phyloP scores from a whole-genome alignment of 176 grass and related monocot species.

The Zoysia pacifica region DNA sequence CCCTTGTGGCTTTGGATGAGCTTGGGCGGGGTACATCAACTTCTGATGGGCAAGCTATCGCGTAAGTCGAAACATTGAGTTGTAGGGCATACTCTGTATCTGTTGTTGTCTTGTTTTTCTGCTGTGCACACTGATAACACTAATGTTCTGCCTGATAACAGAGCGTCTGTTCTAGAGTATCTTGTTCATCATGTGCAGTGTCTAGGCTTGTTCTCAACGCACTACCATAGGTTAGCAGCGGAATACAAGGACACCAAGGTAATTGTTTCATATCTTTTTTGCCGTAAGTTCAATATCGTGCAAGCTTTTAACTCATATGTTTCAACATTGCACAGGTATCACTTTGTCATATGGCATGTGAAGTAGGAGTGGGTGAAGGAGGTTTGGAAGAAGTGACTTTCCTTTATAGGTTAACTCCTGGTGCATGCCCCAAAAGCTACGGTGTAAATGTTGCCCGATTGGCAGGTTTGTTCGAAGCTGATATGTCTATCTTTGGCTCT shows the following conservation, averaged over 20 bases:
- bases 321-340: conserved; percentile 59
- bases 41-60: conserved; percentile 99
- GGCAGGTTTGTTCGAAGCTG: conserved; percentile 60
- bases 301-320: conserved; percentile 32
- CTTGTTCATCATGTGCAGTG: conserved; percentile 74
- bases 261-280: conserved; percentile 25
- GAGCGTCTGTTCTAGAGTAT: conserved; percentile 84
- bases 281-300: conserved; percentile 2
- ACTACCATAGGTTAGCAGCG: conserved; percentile 84
- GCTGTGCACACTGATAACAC: conserved; percentile 1
- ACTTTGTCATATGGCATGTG: conserved; percentile 89
- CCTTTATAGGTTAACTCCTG: conserved; percentile 73
- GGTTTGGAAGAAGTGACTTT: conserved; percentile 91
- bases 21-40: conserved; percentile 97
- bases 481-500: conserved; percentile 15
- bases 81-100: conserved; percentile 19
- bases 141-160: conserved; percentile 42
- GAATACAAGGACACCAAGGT: conserved; percentile 83
- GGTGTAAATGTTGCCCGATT: conserved; percentile 97
- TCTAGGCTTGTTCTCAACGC: conserved; percentile 94
- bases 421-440: conserved; percentile 98
- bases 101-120: conserved; percentile 28
- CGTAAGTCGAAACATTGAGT: conserved; percentile 56
- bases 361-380: conserved; percentile 62
- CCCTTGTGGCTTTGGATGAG: conserved; percentile 93